These are phyloP conservation scores for Blastobotrys indianensis DNA, from an alignment of 1,139 yeast species.

Conservation along the genomic window DNA sequence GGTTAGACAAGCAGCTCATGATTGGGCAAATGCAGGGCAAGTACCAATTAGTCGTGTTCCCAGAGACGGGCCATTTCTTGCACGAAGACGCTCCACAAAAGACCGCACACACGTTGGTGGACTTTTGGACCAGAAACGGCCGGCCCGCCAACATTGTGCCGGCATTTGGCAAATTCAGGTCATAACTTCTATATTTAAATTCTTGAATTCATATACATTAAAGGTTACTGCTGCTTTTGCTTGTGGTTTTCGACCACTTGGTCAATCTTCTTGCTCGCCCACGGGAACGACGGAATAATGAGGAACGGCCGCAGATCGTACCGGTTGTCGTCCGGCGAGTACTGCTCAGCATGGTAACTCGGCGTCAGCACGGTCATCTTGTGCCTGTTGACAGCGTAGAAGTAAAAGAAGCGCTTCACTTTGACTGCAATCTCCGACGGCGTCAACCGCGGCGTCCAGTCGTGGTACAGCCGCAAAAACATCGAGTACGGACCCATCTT, in stretches of 20 bases:
- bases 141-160: constrained; percentile 30
- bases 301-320: constrained; percentile 92
- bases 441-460: constrained; percentile 81
- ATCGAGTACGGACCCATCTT: constrained; percentile 95
- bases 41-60: constrained; percentile 80
- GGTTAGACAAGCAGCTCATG: constrained; percentile 74
- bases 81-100: constrained; percentile 84
- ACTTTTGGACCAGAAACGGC: constrained; percentile 50
- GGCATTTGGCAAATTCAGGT: constrained; percentile 28
- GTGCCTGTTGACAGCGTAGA: constrained; percentile 90
- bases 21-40: constrained; percentile 95
- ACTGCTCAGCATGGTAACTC: constrained; percentile 94
- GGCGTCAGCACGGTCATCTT: constrained; percentile 97
- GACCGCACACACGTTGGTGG: constrained; percentile 43
- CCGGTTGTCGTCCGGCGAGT: constrained; percentile 96
- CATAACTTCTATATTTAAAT: neutral
- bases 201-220: neutral
- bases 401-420: constrained; percentile 87
- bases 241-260: constrained; percentile 44
- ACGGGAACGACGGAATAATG: constrained; percentile 83
- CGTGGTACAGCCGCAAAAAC: constrained; percentile 84
- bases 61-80: constrained; percentile 80
- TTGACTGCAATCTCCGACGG: constrained; percentile 86
- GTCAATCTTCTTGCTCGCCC: constrained; percentile 87
- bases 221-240: constrained; percentile 5